These are phyloP conservation scores for Zymoseptoria ardabiliae DNA, from an alignment of 2,329 filamentous ascomycete genomes.

Conservation along the genomic window DNA sequence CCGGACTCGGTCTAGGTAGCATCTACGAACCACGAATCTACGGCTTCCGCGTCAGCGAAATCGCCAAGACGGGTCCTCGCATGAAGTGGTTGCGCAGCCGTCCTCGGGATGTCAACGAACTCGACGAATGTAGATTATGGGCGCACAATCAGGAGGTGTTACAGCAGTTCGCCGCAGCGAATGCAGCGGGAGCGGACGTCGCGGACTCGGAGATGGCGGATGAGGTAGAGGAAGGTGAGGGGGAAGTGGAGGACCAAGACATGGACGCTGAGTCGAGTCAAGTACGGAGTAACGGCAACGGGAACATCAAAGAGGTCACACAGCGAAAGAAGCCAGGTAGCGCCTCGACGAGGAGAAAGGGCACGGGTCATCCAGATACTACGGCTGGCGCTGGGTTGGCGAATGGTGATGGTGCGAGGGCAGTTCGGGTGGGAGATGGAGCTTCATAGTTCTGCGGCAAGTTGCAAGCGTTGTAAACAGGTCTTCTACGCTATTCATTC, in stretches of 20 bases:
- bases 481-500: background rate
- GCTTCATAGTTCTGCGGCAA: conserved; percentile 1
- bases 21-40: conserved; percentile 96
- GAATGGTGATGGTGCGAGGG: conserved; percentile 14
- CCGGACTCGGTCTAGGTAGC: conserved; percentile 70
- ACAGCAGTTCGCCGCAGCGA: conserved; percentile 5
- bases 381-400: conserved; percentile 6
- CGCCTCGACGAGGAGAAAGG: conserved; percentile 3
- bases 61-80: conserved; percentile 78
- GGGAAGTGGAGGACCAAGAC: conserved; percentile 26
- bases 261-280: conserved; percentile 17
- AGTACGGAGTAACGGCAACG: conserved; percentile 6
- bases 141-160: conserved; percentile 20
- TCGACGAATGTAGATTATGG: conserved; percentile 61
- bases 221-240: conserved; percentile 22
- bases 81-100: conserved; percentile 95
- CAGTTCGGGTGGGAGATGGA: conserved; percentile 11
- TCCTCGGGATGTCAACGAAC: conserved; percentile 68
- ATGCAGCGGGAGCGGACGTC: conserved; percentile 11
- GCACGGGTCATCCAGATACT: conserved; percentile 5
- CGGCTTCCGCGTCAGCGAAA: conserved; percentile 88
- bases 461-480: background rate
- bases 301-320: conserved; percentile 9
- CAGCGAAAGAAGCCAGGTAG: conserved; percentile 12
- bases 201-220: conserved; percentile 27